phyloP scores from a whole-genome alignment of 225 moss, liverwort and hornwort species.

The Anthoceros angustus region DNA sequence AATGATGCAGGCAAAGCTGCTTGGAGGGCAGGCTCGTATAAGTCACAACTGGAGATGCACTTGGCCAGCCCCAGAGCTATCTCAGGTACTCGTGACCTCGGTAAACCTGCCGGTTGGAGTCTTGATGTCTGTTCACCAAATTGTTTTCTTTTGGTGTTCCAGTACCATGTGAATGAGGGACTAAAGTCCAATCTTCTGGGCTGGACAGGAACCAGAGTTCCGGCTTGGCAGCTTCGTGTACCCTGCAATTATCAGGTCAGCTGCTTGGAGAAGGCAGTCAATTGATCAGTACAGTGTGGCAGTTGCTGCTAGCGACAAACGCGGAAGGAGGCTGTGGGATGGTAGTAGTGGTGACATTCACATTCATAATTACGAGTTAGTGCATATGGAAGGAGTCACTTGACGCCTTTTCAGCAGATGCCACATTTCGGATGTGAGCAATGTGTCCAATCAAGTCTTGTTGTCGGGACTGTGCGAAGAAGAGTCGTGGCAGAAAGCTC shows the following conservation, averaged over 20 bases:
- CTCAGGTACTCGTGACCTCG: too few species aligned
- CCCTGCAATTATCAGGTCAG: not conserved
- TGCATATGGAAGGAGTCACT: not conserved
- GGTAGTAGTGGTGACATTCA: not conserved
- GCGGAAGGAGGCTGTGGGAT: not conserved
- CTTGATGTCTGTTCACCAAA: too few species aligned
- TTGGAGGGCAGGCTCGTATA: too few species aligned
- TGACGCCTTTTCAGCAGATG: constrained; percentile 9
- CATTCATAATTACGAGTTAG: not conserved
- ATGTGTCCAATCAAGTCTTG: not conserved
- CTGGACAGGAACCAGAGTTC: constrained; percentile 14
- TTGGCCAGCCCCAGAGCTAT: too few species aligned
- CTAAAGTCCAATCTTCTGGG: constrained; percentile 19
- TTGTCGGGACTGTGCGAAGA: not conserved
- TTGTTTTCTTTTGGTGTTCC: constrained; percentile 12
- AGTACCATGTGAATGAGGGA: constrained; percentile 15
- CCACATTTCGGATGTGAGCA: constrained; percentile 6
- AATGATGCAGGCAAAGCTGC: too few species aligned
- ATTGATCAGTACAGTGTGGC: not conserved
- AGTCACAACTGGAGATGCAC: too few species aligned
- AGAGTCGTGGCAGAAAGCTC: not conserved
- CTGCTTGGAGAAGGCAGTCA: not conserved
- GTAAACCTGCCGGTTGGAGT: too few species aligned
- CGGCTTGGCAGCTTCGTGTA: constrained; percentile 15
- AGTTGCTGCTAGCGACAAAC: not conserved